phyloP scores from a whole-genome alignment of 495 filamentous ascomycete species.

The Xylaria flabelliformis region DNA sequence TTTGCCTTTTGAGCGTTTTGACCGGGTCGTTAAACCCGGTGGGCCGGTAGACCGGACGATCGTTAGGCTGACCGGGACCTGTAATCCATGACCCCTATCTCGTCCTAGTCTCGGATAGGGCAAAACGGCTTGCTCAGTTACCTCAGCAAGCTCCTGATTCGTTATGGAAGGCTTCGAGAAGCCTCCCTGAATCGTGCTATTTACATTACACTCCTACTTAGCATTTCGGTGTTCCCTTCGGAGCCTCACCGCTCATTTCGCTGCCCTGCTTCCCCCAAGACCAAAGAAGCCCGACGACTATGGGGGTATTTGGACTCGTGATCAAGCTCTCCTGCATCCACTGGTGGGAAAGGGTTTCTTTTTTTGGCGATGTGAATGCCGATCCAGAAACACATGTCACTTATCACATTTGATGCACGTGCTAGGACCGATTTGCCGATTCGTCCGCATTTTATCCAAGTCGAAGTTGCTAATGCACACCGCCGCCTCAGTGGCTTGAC shows the following conservation, averaged over 20 bases:
- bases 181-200: conserved; percentile 5
- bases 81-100: background rate
- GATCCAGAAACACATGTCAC: conserved; percentile 15
- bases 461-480: background rate
- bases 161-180: conserved; percentile 11
- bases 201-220: background rate
- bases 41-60: conserved; percentile 21
- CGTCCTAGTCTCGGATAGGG: background rate
- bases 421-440: conserved; percentile 7
- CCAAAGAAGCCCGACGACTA: background rate
- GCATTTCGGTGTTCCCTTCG: background rate
- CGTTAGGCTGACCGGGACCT: conserved; percentile 9
- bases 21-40: conserved; percentile 21
- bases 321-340: background rate
- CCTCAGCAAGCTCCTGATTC: conserved; percentile 11
- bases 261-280: background rate
- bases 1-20: conserved; percentile 21
- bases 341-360: conserved; percentile 14
- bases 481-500: conserved; percentile 16
- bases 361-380: conserved; percentile 5
- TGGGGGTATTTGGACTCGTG: conserved; percentile 2
- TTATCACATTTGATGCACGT: conserved; percentile 21
- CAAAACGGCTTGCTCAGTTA: background rate
- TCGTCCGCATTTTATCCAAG: background rate
- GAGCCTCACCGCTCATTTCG: conserved; percentile 12